Evolutionary conservation across 2,329 filamentous ascomycete genomes (phyloP).

Genomic region (Arachnomyces sp.): DNA sequence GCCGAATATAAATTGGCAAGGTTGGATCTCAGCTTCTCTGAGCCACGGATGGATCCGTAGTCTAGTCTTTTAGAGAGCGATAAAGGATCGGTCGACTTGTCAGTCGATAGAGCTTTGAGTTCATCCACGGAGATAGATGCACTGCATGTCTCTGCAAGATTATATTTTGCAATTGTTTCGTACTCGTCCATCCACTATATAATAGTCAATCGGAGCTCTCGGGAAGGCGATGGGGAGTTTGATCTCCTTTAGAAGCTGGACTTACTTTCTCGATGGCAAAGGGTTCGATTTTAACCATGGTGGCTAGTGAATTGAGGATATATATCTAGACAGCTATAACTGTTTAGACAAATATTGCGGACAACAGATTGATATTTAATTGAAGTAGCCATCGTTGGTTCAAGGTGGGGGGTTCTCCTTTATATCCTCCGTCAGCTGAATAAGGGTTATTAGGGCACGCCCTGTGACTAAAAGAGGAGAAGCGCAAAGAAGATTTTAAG

Average conservation of each 20-base stretch:
- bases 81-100: slow-evolving; percentile 32
- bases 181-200: slow-evolving; percentile 51
- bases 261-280: slow-evolving; percentile 59
- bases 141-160: slow-evolving; percentile 52
- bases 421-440: neutral
- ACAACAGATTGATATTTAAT: neutral
- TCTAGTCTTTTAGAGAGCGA: slow-evolving; percentile 52
- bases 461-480: too few relatives aligned
- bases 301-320: slow-evolving; percentile 4
- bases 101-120: slow-evolving; percentile 44
- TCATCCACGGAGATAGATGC: slow-evolving; percentile 50
- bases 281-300: slow-evolving; percentile 35
- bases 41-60: slow-evolving; percentile 68
- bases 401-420: too few relatives aligned
- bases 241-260: too few relatives aligned
- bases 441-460: neutral
- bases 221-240: slow-evolving; percentile 37
- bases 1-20: slow-evolving; percentile 60
- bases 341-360: neutral
- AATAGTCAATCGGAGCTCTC: slow-evolving; percentile 1
- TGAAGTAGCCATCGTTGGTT: neutral
- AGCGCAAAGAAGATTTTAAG: too few relatives aligned
- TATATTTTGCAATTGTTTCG: slow-evolving; percentile 47
- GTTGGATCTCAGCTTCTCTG: slow-evolving; percentile 53
- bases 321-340: neutral